Base-by-base conservation (phyloP, 108 stramenopile species). In the Conticribra guillardii region DNA sequence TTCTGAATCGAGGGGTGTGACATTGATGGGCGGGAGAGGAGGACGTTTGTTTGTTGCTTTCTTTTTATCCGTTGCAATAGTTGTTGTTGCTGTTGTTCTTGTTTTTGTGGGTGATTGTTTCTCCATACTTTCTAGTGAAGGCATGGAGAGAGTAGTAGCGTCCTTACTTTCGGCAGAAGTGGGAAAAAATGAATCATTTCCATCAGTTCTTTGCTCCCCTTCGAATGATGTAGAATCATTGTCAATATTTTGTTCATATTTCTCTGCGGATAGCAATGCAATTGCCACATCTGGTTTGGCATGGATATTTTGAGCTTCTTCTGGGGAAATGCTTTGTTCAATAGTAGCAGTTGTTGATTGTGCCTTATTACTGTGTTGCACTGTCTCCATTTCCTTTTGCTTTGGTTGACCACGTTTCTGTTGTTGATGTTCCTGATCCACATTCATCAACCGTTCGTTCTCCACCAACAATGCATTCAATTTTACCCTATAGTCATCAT, bases 251-350 rank as follows among this genome's bases (percentile, higher is more conserved):
- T 53, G 18, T 30, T 61, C 51, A 49, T 47, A 4, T 1, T 18
- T 33, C 53, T 69, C 61, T 7, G 45, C 58, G 21, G 22, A 61
- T 29, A 61, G 17, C 19, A 75, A 37, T 29, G 74, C 74, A 60
- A 62, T 45, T 30, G 60, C 74, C 27, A 70, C 74, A 63, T 75
- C 68, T 15, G 74, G 60, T 44, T 69, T 70, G 1, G 30, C 67
- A 37, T 69, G 67, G 23, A 54, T 33, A 4, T 51, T 34, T 16
- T 54, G 44, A 24, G 48, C 33, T 41, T 50, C 60, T 34, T 45
- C 69, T 11, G 74, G 65, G 14, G 54, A 58, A 16, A 56, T 3
- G 50, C 29, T 32, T 16, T 54, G 31, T 16, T 33, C 27, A 15
- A 3, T 33, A 63, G 33, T 61, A 24, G 15, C 1, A 37, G 17